Evolutionary conservation across 1,284 basidiomycete genomes (phyloP).

Genomic region (Lignosus rhinocerotis): DNA sequence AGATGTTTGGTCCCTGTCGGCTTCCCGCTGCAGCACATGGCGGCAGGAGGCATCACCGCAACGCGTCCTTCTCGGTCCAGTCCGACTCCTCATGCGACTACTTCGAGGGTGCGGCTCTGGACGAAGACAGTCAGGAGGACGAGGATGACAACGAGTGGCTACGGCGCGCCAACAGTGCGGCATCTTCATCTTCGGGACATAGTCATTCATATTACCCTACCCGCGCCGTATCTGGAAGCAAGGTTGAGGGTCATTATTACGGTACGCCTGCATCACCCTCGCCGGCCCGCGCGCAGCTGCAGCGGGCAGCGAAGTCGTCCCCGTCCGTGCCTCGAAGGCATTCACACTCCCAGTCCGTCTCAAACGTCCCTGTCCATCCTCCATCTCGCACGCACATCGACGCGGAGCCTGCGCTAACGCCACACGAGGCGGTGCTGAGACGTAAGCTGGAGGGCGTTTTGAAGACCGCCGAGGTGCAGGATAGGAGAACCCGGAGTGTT

Average conservation of each 20-base stretch:
- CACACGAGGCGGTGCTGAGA: constrained; percentile 58
- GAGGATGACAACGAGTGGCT: constrained; percentile 31
- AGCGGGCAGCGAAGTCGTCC: constrained; percentile 29
- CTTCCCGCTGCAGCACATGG: constrained; percentile 12
- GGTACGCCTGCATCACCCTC: constrained; percentile 30
- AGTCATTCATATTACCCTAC: constrained; percentile 8
- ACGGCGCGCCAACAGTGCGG: constrained; percentile 19
- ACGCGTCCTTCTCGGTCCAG: constrained; percentile 29
- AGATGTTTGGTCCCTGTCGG: constrained; percentile 17
- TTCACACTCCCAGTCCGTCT: constrained; percentile 20
- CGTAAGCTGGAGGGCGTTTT: constrained; percentile 56
- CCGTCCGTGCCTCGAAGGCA: constrained; percentile 24
- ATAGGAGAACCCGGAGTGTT: constrained; percentile 22
- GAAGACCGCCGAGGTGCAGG: constrained; percentile 34
- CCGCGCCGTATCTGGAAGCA: constrained; percentile 8
- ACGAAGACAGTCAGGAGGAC: constrained; percentile 33
- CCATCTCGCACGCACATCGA: constrained; percentile 21
- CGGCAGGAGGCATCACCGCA: constrained; percentile 25
- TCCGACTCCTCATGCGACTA: constrained; percentile 30
- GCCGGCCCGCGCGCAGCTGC: constrained; percentile 28
- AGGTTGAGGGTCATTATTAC: constrained; percentile 23
- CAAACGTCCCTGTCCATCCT: constrained; percentile 17
- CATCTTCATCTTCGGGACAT: constrained; percentile 24
- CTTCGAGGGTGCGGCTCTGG: constrained; percentile 28
- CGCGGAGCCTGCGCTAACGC: constrained; percentile 37